A percentile compares a stretch with the other conserved stretches of the same genome.
Conservation (phyloP, 257 asterid species). For the Salvia miltiorrhiza region DNA sequence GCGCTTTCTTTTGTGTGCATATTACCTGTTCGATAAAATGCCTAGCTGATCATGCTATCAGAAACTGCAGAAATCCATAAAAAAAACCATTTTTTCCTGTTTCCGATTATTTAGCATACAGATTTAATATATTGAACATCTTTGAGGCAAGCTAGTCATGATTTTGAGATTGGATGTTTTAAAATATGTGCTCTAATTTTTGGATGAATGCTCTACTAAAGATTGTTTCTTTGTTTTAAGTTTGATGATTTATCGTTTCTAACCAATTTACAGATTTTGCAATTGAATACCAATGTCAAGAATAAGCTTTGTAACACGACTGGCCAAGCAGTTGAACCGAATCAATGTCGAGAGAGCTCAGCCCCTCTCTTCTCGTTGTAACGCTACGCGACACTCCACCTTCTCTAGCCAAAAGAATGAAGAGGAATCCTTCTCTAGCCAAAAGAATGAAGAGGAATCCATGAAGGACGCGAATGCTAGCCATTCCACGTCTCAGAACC, state of each 20-base stretch:
- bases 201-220: too few species aligned
- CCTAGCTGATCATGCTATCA: background rate
- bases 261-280: background rate
- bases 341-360: slow-evolving; percentile 29
- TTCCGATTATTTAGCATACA: background rate
- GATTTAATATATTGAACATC: background rate
- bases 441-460: slow-evolving; percentile 15
- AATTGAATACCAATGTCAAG: slow-evolving; percentile 36
- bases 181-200: too few species aligned
- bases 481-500: slow-evolving; percentile 18
- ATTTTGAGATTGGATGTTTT: background rate
- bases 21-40: slow-evolving; percentile 12
- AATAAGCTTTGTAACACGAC: slow-evolving; percentile 29
- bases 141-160: background rate
- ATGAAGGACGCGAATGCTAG: background rate
- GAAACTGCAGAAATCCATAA: background rate
- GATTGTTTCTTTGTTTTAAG: background rate
- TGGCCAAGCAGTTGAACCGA: slow-evolving; percentile 36
- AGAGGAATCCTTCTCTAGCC: slow-evolving; percentile 26
- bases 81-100: slow-evolving; percentile 1
- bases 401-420: slow-evolving; percentile 21
- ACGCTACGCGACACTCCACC: slow-evolving; percentile 27
- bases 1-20: background rate
- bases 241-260: background rate
- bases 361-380: slow-evolving; percentile 30